A percentile compares a stretch with the other conserved stretches of the same genome.
These are phyloP conservation scores for Neurospora sp. DNA, from an alignment of 2,329 filamentous ascomycete genomes.

Conservation along the genomic window DNA sequence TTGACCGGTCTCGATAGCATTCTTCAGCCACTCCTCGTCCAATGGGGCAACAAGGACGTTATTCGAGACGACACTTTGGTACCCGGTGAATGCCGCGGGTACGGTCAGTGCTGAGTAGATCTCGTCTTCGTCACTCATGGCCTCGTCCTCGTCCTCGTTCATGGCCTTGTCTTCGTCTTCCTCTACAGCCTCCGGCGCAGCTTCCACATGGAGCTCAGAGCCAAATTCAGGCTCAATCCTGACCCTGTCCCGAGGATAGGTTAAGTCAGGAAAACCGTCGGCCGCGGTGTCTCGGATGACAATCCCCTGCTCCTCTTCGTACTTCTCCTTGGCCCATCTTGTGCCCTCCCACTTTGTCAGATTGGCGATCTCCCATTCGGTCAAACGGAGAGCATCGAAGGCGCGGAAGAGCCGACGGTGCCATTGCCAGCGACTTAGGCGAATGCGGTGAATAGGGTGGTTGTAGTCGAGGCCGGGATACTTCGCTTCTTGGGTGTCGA, in stretches of 20 bases:
- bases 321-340: slow-evolving; percentile 72
- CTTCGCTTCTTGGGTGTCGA: slow-evolving; percentile 70
- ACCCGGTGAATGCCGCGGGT: neutral
- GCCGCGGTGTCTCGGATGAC: slow-evolving; percentile 62
- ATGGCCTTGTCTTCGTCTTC: slow-evolving; percentile 12
- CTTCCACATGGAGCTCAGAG: slow-evolving; percentile 3
- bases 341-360: slow-evolving; percentile 79
- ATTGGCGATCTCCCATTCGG: slow-evolving; percentile 56
- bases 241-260: slow-evolving; percentile 31
- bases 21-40: slow-evolving; percentile 62
- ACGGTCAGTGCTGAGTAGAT: neutral
- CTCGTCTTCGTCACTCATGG: neutral
- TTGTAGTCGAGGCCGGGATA: slow-evolving; percentile 76
- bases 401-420: slow-evolving; percentile 67
- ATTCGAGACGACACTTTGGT: neutral
- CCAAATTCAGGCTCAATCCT: slow-evolving; percentile 14
- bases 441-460: slow-evolving; percentile 61
- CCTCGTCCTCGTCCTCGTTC: slow-evolving; percentile 38
- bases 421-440: slow-evolving; percentile 68
- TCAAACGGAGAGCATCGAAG: slow-evolving; percentile 61
- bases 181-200: slow-evolving; percentile 2
- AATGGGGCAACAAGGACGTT: slow-evolving; percentile 26
- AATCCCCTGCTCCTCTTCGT: slow-evolving; percentile 64
- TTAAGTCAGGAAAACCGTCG: slow-evolving; percentile 54
- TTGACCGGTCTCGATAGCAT: slow-evolving; percentile 54